Percentiles rank a stretch among this genome's conserved stretches.
These are phyloP conservation scores for Ilex paraguariensis DNA, from an alignment of 305 asterid genomes.

Conservation along the genomic window DNA sequence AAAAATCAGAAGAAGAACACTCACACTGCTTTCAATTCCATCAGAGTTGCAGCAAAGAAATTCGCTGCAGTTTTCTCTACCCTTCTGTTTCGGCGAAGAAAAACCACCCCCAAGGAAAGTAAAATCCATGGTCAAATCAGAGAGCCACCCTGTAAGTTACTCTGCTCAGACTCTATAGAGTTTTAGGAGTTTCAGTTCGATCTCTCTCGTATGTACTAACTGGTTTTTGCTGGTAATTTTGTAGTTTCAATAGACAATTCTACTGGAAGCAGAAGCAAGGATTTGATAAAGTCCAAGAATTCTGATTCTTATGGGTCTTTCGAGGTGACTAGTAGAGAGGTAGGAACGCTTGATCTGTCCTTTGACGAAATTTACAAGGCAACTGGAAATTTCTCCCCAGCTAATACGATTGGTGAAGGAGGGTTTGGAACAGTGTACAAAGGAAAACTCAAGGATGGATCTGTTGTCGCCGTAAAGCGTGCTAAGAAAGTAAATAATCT, in stretches of 20 bases:
- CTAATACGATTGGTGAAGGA: slow-evolving; percentile 49
- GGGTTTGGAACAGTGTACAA: slow-evolving; percentile 56
- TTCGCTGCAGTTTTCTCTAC: slow-evolving; percentile 19
- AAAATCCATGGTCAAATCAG: slow-evolving; percentile 16
- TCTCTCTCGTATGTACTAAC: not conserved
- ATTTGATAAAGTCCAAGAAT: slow-evolving; percentile 21
- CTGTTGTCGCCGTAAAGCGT: slow-evolving; percentile 53
- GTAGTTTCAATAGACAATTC: slow-evolving; percentile 30
- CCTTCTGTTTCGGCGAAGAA: slow-evolving; percentile 24
- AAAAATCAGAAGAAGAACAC: not conserved
- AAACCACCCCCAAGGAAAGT: slow-evolving; percentile 20
- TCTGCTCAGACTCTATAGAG: not conserved
- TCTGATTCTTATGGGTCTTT: slow-evolving; percentile 28
- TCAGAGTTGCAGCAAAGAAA: slow-evolving; percentile 25
- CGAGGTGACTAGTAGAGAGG: slow-evolving; percentile 12
- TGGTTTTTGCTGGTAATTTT: not conserved
- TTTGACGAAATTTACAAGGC: slow-evolving; percentile 40
- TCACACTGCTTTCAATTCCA: slow-evolving; percentile 20
- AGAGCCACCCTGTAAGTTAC: slow-evolving; percentile 33
- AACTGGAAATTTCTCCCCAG: slow-evolving; percentile 46
- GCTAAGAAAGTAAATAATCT: slow-evolving; percentile 37
- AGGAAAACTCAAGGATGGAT: slow-evolving; percentile 42
- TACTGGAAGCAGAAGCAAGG: slow-evolving; percentile 24
- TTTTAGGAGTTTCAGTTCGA: not conserved
- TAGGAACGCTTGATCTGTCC: slow-evolving; percentile 18